Conservation (phyloP, 371 early-diverging fungal genomes). For the Mucor velutinosus region DNA sequence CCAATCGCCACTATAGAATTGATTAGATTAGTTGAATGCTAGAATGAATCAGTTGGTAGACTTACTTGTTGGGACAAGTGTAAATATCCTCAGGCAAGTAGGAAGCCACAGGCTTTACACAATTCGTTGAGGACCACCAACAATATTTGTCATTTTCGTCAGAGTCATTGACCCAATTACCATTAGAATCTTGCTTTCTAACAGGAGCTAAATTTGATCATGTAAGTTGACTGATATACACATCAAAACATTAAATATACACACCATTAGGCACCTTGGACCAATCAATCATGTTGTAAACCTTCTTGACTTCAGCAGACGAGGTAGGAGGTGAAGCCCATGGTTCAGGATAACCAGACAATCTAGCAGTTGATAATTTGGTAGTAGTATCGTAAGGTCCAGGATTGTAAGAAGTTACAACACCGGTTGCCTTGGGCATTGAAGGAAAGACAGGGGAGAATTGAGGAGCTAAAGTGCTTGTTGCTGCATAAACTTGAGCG, state of each 20-base stretch:
- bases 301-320: conserved; percentile 38
- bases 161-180: conserved; percentile 16
- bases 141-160: conserved; percentile 35
- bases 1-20: conserved; percentile 38
- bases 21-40: too few relatives aligned
- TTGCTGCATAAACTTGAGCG: conserved; percentile 18
- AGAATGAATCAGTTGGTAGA: not conserved
- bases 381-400: conserved; percentile 7
- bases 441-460: conserved; percentile 22
- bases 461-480: conserved; percentile 17
- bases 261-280: conserved; percentile 33
- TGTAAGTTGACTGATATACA: not conserved
- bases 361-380: conserved; percentile 5
- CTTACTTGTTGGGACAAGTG: conserved; percentile 30
- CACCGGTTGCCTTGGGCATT: conserved; percentile 10
- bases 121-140: conserved; percentile 52
- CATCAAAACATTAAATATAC: not conserved
- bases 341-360: conserved; percentile 32
- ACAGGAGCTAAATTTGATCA: conserved; percentile 17
- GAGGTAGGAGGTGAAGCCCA: conserved; percentile 36
- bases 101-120: conserved; percentile 37
- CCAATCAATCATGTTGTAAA: conserved; percentile 45
- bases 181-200: conserved; percentile 24
- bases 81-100: conserved; percentile 49
- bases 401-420: conserved; percentile 15